Conservation (phyloP, 768 basidiomycete species). For the Hygrophoropsis aurantiaca region DNA sequence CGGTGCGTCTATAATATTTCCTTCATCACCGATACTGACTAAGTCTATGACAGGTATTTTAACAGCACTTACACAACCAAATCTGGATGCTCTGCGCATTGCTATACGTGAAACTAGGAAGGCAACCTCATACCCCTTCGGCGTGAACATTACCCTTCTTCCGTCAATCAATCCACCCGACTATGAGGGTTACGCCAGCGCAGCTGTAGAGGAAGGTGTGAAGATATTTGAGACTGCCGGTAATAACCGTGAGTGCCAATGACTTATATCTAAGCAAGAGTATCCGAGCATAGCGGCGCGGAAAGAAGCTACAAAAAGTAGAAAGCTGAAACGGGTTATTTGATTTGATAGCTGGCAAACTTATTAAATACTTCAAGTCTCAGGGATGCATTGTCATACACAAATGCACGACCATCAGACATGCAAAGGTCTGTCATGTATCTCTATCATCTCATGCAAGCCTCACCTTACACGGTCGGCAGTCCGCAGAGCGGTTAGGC, state of each 20-base stretch:
- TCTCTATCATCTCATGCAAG: background rate
- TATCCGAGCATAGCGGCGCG: too few species aligned
- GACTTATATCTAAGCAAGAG: too few species aligned
- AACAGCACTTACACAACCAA: constrained; percentile 87
- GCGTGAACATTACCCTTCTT: constrained; percentile 84
- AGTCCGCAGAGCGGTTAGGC: constrained; percentile 70
- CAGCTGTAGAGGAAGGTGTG: constrained; percentile 85
- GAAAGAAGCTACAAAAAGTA: too few species aligned
- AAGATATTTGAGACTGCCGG: constrained; percentile 91
- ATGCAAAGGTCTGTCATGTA: constrained; percentile 66
- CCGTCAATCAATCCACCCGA: constrained; percentile 90
- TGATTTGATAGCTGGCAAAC: constrained; percentile 67
- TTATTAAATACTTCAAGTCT: constrained; percentile 83
- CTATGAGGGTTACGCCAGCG: constrained; percentile 81
- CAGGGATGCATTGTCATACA: constrained; percentile 80
- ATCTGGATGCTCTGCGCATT: constrained; percentile 72
- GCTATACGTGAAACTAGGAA: constrained; percentile 79
- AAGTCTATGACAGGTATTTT: constrained; percentile 69
- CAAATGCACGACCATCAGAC: constrained; percentile 85
- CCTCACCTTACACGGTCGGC: background rate
- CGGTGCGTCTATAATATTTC: constrained; percentile 46
- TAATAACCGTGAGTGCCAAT: constrained; percentile 78
- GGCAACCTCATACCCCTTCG: constrained; percentile 74
- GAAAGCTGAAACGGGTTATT: too few species aligned
- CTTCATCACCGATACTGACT: background rate